Percentiles rank a stretch among this genome's conserved stretches.
Evolutionary conservation across 2,329 filamentous ascomycete genomes (phyloP).

Genomic region (Fusarium chlamydosporum): DNA sequence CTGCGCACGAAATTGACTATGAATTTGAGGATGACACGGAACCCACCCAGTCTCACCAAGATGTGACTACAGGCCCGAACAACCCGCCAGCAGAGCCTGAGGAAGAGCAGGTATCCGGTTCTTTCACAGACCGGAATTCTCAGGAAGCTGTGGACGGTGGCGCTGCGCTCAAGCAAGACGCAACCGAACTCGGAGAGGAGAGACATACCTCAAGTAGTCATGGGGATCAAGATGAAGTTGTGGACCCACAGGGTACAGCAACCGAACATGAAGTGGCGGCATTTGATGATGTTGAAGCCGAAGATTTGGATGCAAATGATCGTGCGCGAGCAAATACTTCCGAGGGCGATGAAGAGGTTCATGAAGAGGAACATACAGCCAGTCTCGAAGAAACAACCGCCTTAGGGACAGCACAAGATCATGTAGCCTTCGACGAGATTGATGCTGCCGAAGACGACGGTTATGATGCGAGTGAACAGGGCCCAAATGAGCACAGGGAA

Average conservation of each 20-base stretch:
- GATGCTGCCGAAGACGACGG: constrained; percentile 22
- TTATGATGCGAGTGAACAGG: constrained; percentile 20
- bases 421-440: constrained; percentile 4
- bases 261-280: constrained; percentile 6
- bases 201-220: constrained; percentile 36
- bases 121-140: not conserved
- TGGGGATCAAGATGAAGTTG: constrained; percentile 32
- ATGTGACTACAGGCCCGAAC: constrained; percentile 23
- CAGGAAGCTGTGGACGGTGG: constrained; percentile 13
- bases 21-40: constrained; percentile 48
- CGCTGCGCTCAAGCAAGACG: constrained; percentile 5
- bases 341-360: constrained; percentile 29
- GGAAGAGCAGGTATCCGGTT: constrained; percentile 5
- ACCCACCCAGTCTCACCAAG: constrained; percentile 17
- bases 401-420: constrained; percentile 2
- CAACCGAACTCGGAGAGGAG: constrained; percentile 28
- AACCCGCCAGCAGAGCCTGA: constrained; percentile 10
- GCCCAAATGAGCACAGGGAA: constrained; percentile 26
- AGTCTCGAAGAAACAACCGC: constrained; percentile 16
- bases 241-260: constrained; percentile 17
- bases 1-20: constrained; percentile 53
- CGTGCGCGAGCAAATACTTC: constrained; percentile 25
- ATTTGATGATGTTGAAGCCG: constrained; percentile 16
- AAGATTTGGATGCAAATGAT: constrained; percentile 20
- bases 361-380: constrained; percentile 11